Conservation (phyloP, 2,329 filamentous ascomycete genomes). For the Pezicula rhizophila region DNA sequence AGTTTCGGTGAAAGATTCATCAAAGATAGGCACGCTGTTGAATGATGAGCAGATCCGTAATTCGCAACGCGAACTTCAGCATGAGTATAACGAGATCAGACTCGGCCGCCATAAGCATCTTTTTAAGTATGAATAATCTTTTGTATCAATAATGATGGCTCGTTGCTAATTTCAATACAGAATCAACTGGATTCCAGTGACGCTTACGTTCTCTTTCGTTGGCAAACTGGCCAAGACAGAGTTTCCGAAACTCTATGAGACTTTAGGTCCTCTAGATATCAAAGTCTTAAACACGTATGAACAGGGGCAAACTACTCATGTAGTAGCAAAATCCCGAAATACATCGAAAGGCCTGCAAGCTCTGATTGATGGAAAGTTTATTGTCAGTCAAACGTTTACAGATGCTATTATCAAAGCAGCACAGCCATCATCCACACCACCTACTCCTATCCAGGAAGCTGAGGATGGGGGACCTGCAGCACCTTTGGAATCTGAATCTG, state of each 20-base stretch:
- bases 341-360: constrained; percentile 82
- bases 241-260: constrained; percentile 53
- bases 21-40: constrained; percentile 76
- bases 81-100: constrained; percentile 57
- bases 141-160: background rate
- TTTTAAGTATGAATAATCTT: constrained; percentile 44
- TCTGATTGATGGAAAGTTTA: constrained; percentile 70
- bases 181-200: constrained; percentile 71
- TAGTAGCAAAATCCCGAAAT: constrained; percentile 84
- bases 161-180: constrained; percentile 33
- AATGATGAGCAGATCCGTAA: constrained; percentile 68
- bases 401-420: constrained; percentile 60
- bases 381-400: constrained; percentile 69
- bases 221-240: constrained; percentile 63
- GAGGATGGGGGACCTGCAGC: background rate
- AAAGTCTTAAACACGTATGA: constrained; percentile 75
- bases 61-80: constrained; percentile 48
- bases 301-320: constrained; percentile 69
- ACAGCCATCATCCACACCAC: constrained; percentile 43
- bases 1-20: constrained; percentile 74
- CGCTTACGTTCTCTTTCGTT: constrained; percentile 76
- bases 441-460: constrained; percentile 27
- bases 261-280: constrained; percentile 80
- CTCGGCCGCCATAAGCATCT: constrained; percentile 64
- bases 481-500: constrained; percentile 30